A percentile compares a stretch with the other conserved stretches of the same genome.
Conservation (phyloP, 495 filamentous ascomycete species). For the Hypoxylon lienhwacheense region DNA sequence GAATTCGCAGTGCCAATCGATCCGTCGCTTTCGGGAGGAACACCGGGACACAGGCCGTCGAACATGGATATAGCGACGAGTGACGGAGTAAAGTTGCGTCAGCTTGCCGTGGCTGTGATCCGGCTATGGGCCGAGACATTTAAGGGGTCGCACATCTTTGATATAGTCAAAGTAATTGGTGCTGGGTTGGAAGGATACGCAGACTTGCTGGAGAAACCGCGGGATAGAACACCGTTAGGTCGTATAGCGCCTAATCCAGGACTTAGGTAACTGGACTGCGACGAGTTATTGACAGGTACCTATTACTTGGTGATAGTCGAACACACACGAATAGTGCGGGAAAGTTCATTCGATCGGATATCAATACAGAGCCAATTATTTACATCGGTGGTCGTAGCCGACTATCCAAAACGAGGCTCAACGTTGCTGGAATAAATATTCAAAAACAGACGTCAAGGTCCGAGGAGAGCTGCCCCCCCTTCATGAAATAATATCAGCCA, state of each 20-base stretch:
- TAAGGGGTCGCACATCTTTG: slow-evolving; percentile 67
- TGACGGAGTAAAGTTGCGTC: slow-evolving; percentile 57
- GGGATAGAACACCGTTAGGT: slow-evolving; percentile 51
- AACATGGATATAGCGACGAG: slow-evolving; percentile 44
- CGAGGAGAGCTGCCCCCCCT: no score
- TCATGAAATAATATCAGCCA: neutral
- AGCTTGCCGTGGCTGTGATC: slow-evolving; percentile 64
- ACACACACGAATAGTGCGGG: neutral
- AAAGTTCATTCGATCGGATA: neutral
- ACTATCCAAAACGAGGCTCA: no score
- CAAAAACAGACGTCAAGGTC: no score
- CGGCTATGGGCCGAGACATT: slow-evolving; percentile 70
- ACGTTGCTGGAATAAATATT: no score
- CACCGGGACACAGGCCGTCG: slow-evolving; percentile 40
- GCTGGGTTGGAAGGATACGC: slow-evolving; percentile 65
- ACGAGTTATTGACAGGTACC: neutral
- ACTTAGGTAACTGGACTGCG: slow-evolving; percentile 30
- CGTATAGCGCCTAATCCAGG: slow-evolving; percentile 38
- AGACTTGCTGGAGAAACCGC: slow-evolving; percentile 61
- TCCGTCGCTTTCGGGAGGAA: slow-evolving; percentile 47
- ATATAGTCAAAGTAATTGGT: slow-evolving; percentile 66
- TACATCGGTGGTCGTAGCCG: neutral
- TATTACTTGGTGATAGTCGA: neutral
- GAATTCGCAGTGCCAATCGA: slow-evolving; percentile 66
- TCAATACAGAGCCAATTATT: neutral